phyloP scores from a whole-genome alignment of 495 filamentous ascomycete species.

The Podospora pseudocomata region DNA sequence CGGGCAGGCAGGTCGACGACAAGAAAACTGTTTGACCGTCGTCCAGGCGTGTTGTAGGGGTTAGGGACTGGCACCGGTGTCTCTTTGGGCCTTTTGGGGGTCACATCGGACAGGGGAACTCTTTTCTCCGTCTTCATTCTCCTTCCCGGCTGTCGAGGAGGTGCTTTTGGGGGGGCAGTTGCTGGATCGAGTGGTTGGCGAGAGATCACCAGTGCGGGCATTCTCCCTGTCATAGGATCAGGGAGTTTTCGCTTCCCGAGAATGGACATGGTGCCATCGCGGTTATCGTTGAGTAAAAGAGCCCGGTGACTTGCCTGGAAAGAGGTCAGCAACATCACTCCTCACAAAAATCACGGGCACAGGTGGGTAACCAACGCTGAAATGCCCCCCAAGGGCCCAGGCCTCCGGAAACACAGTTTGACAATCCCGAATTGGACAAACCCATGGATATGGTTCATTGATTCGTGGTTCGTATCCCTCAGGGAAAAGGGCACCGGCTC shows the following conservation, averaged over 20 bases:
- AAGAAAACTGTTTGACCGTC: not conserved
- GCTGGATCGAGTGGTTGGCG: constrained; percentile 9
- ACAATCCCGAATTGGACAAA: constrained; percentile 22
- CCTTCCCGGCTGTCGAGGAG: constrained; percentile 1
- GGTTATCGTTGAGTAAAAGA: constrained; percentile 24
- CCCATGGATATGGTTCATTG: constrained; percentile 17
- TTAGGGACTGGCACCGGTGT: not conserved
- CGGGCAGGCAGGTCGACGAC: not conserved
- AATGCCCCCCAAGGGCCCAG: constrained; percentile 22
- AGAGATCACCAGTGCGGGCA: constrained; percentile 21
- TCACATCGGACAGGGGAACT: not conserved
- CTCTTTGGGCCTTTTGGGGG: not conserved
- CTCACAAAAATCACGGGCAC: not conserved
- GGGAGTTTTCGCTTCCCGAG: constrained; percentile 14
- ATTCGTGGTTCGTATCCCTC: constrained; percentile 19
- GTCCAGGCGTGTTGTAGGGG: not conserved
- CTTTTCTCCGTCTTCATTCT: not conserved
- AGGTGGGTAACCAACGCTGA: constrained; percentile 16
- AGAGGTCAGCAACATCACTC: not conserved
- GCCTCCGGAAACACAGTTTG: constrained; percentile 11
- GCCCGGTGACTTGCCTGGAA: constrained; percentile 16
- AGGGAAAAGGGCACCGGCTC: constrained; percentile 20
- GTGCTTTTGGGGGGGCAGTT: constrained; percentile 13
- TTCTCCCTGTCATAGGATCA: constrained; percentile 2
- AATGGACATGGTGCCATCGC: constrained; percentile 18